Evolutionary conservation across 2,329 filamentous ascomycete species (phyloP), one percentile per base, ranked within the genome.

Genomic region (Chalaropsis thielavioides): DNA sequence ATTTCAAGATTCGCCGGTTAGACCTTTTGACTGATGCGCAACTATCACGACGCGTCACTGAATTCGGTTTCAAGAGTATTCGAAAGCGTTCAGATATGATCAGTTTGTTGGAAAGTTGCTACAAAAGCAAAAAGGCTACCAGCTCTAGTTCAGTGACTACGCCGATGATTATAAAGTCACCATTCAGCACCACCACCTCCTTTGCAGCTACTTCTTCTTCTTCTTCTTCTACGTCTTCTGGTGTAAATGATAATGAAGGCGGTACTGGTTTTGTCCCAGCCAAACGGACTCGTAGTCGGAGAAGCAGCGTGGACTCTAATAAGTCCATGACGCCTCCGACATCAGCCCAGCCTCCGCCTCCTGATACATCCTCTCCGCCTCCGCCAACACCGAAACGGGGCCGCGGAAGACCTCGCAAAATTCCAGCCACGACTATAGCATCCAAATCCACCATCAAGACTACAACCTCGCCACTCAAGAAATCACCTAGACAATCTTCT

Each of bases 51-150:
- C 80, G 87, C 70, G 75, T 92, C 56, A 75, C 80, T 4, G 77
- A 78, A 0, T 90, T 84, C 70, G 87, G 86, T 0, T 91, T 92
- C 74, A 92, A 91, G 71, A 77, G 85, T 0, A 76, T 91, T 38
- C 89, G 85, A 71, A 83, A 78, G 64, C 80, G 88, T 19, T 78
- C 80, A 61, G 83, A 83, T 8, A 90, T 89, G 85, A 84, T 92
- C 67, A 77, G 82, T 1, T 73, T 90, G 11, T 75, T 92, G 13
- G 77, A 88, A 62, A 81, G 84, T 70, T 91, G 89, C 72, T 91
- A 88, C 87, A 75, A 81, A 68, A 84, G 83, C 66, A 83, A 83
- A 71, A 74, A 79, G 22, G 69, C 27, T 6, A 58, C n/a, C 10
- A 58, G 17, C 15, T 31, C 60, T 15, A n/a, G 31, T 3, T n/a